Evolutionary conservation across 1,139 yeast species (phyloP), one percentile per base, ranked within the genome.

Genomic region (Pichia sp.): DNA sequence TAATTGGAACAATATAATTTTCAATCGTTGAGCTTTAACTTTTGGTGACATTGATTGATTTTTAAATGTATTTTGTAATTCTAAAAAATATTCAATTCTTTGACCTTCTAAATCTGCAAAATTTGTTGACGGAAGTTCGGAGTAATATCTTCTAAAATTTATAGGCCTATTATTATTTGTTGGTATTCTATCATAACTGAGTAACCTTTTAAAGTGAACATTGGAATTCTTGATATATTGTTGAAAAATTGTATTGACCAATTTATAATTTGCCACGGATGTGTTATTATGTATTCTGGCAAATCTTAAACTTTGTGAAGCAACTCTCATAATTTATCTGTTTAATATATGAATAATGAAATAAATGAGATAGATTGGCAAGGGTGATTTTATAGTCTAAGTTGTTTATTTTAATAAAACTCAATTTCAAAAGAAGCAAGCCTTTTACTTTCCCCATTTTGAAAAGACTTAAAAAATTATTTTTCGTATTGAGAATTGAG

Each of bases 11-110:
- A 62, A 42, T 28, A 48, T 43, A 5, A 33, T 38, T 46, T 60
- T 60, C 34, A 62, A 46, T 39, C 61, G 47, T 35, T 51, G 49
- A 2, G 63, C 53, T 45, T 61, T 62, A 5, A 58, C 48, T 44
- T 54, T 60, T 3, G 64, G 59, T 1, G 60, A 53, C 57, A 58
- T 54, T 29, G 59, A 53, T 25, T 51, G 48, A 37, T 57, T 55
- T 35, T 56, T 48, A 32, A 54, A 58, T 3, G 60, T 54, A n/a
- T 54, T 52, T 48, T 55, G 59, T 7, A 63, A 52, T n/a, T 61
- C 60, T 9, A 48, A 30, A 25, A 55, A 56, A 32, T 50, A 48
- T n/a, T 57, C 53, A 38, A 57, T 43, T 3, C 54, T 43, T 32
- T 50, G 43, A 7, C 50, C 48, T n/a, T 48, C 54, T 7, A 54